A percentile compares a stretch with the other conserved stretches of the same genome.
Conservation (phyloP, 148 eudicot genomes). For the Pouteria glomerata region DNA sequence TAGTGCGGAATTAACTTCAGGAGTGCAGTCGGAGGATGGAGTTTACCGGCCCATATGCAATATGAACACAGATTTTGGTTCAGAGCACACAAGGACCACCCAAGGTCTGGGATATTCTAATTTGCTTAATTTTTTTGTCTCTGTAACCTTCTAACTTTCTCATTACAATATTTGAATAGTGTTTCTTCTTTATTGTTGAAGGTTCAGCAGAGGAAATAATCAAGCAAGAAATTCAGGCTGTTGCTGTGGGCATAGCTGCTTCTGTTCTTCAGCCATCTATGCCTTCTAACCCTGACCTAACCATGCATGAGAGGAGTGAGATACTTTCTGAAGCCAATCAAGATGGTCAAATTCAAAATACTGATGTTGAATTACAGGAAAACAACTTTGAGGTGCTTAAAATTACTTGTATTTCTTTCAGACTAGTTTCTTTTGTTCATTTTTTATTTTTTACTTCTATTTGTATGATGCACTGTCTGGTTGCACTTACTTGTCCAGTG, state of each 20-base stretch:
- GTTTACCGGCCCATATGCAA: slow-evolving; percentile 22
- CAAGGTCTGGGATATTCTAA: slow-evolving; percentile 35
- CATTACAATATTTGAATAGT: background rate
- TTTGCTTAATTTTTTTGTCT: background rate
- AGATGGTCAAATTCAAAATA: slow-evolving; percentile 36
- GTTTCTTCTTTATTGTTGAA: slow-evolving; percentile 18
- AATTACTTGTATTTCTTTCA: background rate
- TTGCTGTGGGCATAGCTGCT: slow-evolving; percentile 97
- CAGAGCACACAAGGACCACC: slow-evolving; percentile 35
- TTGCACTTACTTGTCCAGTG: slow-evolving; percentile 8
- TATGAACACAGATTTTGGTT: slow-evolving; percentile 23
- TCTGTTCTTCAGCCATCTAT: slow-evolving; percentile 70
- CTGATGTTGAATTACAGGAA: slow-evolving; percentile 35
- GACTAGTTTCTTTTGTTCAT: background rate
- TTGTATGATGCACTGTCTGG: background rate
- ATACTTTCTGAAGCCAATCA: slow-evolving; percentile 31
- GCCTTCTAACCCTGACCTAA: slow-evolving; percentile 44
- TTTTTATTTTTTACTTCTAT: background rate
- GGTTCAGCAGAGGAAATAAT: slow-evolving; percentile 76
- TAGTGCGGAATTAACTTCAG: slow-evolving; percentile 29
- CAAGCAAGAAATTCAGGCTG: slow-evolving; percentile 88
- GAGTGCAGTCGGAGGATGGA: slow-evolving; percentile 36
- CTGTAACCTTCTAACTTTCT: background rate
- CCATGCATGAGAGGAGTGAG: slow-evolving; percentile 25
- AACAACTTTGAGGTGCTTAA: slow-evolving; percentile 58